Evolutionary conservation across 1,284 basidiomycete species (phyloP), one percentile per base, ranked within the genome.

Genomic region (Ustilago bromivora): DNA sequence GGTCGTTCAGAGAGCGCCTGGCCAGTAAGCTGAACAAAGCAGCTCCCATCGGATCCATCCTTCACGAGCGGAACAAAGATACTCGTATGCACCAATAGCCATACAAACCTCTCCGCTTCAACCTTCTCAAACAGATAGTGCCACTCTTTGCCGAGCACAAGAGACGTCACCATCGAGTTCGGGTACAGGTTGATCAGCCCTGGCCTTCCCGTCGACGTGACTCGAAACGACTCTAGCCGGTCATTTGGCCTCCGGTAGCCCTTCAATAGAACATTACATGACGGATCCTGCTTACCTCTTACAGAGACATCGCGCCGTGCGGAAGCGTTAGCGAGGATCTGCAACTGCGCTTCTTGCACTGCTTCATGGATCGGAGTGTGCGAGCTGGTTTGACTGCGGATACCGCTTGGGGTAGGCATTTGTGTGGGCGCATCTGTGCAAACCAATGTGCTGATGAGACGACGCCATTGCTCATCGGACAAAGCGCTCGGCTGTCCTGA

Each of bases 21-120:
- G 2, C 94, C 94, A 0, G 91, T 90, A 67, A 95, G 84, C 85
- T 96, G 94, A 71, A 92, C 92, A 15, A 92, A 89, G 81, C 92
- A 95, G n/a, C 90, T 90, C 76, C 94, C 94, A 0, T 74, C 68
- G 2, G 65, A 61, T 0, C 57, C 76, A 2, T 59, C 10, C 9
- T 28, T 23, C 11, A 92, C 90, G 8, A 96, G 83, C 1, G 91
- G 87, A 13, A 91, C 82, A 82, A 95, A 96, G 31, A 94, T 80
- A 15, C 90, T 91, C 0, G 92, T 92, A 62, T 91, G 88, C 1
- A 90, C 89, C 15, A 96, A 89, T 8, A 96, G 88, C 84, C 94
- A 91, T 15, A 92, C 85, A 88, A 95, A 91, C 1, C 89, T 89
- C 74, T 91, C 90, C 34, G 90, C 89, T 0, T 94, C 94, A 11